Percentiles rank a stretch among this genome's conserved stretches.
phyloP scores from a whole-genome alignment of 176 grass and related monocot genomes.

The Pontederia crassipes region DNA sequence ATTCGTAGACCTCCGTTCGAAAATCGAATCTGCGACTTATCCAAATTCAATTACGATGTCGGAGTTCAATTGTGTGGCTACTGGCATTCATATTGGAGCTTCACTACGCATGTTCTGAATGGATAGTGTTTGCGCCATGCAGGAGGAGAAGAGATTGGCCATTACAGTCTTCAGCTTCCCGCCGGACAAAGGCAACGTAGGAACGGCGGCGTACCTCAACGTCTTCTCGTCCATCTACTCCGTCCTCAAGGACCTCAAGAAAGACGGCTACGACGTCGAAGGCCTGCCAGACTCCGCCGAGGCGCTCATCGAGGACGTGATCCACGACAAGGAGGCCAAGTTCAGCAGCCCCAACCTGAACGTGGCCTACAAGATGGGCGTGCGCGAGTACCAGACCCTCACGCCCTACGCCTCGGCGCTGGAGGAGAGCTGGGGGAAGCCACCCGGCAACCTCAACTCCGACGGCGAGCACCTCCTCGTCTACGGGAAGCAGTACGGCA shows the following conservation, averaged over 20 bases:
- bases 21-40: too few relatives aligned
- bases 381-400: conserved; percentile 71
- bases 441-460: conserved; percentile 92
- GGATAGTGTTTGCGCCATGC: background rate
- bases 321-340: conserved; percentile 98
- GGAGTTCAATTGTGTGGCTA: too few relatives aligned
- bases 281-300: conserved; percentile 71
- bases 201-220: conserved; percentile 84
- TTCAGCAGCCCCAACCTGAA: conserved; percentile 98
- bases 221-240: conserved; percentile 91
- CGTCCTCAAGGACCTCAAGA: conserved; percentile 63
- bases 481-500: conserved; percentile 94
- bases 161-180: conserved; percentile 99
- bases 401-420: conserved; percentile 70
- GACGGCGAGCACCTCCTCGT: conserved; percentile 87
- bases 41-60: too few relatives aligned
- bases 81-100: too few relatives aligned
- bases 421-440: conserved; percentile 97
- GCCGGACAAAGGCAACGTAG: conserved; percentile 95
- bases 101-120: too few relatives aligned
- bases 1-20: too few relatives aligned
- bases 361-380: conserved; percentile 78
- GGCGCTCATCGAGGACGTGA: conserved; percentile 81
- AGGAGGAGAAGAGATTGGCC: conserved; percentile 70
- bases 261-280: conserved; percentile 72